phyloP scores from a whole-genome alignment of 2,329 filamentous ascomycete species.

The Zymoseptoria pseudotritici region DNA sequence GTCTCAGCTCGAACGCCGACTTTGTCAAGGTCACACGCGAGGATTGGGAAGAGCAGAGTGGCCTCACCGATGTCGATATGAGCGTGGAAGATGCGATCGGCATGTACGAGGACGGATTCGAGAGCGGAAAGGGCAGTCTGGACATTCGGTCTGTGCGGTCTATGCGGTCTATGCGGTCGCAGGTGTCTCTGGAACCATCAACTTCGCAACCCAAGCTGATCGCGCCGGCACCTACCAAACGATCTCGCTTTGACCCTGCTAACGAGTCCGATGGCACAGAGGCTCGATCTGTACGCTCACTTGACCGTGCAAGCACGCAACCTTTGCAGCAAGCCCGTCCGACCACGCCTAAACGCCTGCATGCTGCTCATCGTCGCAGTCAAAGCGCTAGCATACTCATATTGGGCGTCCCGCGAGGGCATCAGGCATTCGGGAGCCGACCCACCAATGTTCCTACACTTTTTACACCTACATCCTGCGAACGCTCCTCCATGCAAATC shows the following conservation, averaged over 20 bases:
- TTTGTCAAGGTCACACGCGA: slow-evolving; percentile 49
- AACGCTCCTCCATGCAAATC: slow-evolving; percentile 13
- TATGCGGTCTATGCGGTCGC: slow-evolving; percentile 11
- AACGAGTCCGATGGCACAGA: background rate
- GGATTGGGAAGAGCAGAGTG: slow-evolving; percentile 32
- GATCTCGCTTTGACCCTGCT: background rate
- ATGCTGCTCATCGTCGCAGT: slow-evolving; percentile 23
- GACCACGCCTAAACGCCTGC: slow-evolving; percentile 9
- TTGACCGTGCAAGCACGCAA: background rate
- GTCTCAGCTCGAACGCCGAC: slow-evolving; percentile 69
- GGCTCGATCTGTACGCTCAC: background rate
- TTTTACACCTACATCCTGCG: slow-evolving; percentile 3
- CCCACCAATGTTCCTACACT: slow-evolving; percentile 1
- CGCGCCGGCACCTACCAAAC: background rate
- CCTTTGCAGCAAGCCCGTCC: background rate
- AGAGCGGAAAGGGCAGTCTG: slow-evolving; percentile 15
- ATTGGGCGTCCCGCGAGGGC: slow-evolving; percentile 6
- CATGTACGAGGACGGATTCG: slow-evolving; percentile 53
- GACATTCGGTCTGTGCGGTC: slow-evolving; percentile 15
- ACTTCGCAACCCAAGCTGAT: slow-evolving; percentile 13
- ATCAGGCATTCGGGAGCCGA: background rate
- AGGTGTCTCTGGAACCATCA: slow-evolving; percentile 10
- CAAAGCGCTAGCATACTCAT: slow-evolving; percentile 28
- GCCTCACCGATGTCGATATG: slow-evolving; percentile 38
- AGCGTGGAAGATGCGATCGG: slow-evolving; percentile 55